Evolutionary conservation across 176 grass and related monocot genomes (phyloP), one percentile per base, ranked within the genome.

Genomic region (Thinopyrum elongatum): DNA sequence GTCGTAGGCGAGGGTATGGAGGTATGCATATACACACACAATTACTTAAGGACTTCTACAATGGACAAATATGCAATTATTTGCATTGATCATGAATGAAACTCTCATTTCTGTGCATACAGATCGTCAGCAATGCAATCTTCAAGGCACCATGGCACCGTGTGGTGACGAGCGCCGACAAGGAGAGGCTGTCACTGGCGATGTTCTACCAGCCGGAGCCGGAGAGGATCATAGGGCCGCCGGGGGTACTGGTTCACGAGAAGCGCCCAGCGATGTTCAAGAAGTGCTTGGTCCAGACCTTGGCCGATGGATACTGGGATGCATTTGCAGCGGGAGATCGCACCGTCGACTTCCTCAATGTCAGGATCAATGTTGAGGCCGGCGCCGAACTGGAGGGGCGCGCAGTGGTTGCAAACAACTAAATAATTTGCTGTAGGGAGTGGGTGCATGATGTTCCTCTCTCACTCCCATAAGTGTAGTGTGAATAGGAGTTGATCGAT

Each of bases 1-100:
- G 65, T 88, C 1, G 31, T 91, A 1, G 92, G 92, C 25, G 89
- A 94, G 7, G 86, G 74, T 28, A 91, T 94, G 74, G 89, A 94
- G 55, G 55, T 58, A 58, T 58, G 55, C 17, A 22, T 22, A 22
- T 7, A 55, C 6, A 7, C 49, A 53, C 4, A 53, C 16, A 19
- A 53, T 19, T 53, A 53, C 13, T 14, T 14, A 46, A 46, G 12
- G 42, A 46, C 42, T 46, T 46, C 42, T 46, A 13, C 42, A 44
- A 44, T 44, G 41, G 41, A 44, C 10, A 44, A 44, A 44, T 12
- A 13, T 44, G 41, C 41, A 14, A 46, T 46, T 46, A 51, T 17
- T 51, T 51, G 47, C 47, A 51, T 51, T 17, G 47, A 51, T 53
- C 49, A 19, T 21, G 51, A 57, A 22, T 2, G 53, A 57, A 19